Evolutionary conservation across 306 rosid species (phyloP), one percentile per base, ranked within the genome.

Genomic region (Lupinus albus): DNA sequence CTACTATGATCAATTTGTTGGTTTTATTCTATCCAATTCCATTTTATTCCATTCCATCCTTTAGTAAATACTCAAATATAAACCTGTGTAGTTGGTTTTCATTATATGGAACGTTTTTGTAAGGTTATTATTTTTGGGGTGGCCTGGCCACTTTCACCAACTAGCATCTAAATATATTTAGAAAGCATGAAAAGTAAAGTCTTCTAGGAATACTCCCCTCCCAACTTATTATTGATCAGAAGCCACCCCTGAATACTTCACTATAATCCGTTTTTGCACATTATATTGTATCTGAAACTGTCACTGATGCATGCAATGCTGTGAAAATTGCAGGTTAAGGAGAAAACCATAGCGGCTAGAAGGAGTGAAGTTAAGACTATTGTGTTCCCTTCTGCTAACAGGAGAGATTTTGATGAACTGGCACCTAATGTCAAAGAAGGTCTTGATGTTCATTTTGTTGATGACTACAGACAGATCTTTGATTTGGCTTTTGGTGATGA

Each of bases 261-360:
- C 41, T 32, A 41, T 64, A 39, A 15, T 42, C 50, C 1, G 33
- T 46, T 71, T 18, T 46, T 61, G 41, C 7, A 13, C 18, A 58
- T 6, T 56, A 20, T 58, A 35, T 15, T 62, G 75, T 64, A 59
- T 74, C 44, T 63, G 18, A 63, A 58, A 55, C 80, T 78, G n/a
- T 51, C 15, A 0, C 16, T 65, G 46, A 21, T 58, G 52, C 51
- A 21, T 58, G 52, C 57, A 30, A 50, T 79, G 41, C 21, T 78
- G 54, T 79, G 80, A 56, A 66, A 68, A 21, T 65, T 65, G 55
- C 84, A 94, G 99, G 99, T 94, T 16, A 94, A 94, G 87, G 99
- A 94, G 85, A 94, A 94, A 82, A 88, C 97, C 3, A 94, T 94
- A 74, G 97, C 99, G 1, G 99, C 99, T 4, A 82, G 96, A 66